Percentiles rank a stretch among this genome's conserved stretches.
Conservation (phyloP, 2,329 filamentous ascomycete genomes). For the Botryotinia globosa region DNA sequence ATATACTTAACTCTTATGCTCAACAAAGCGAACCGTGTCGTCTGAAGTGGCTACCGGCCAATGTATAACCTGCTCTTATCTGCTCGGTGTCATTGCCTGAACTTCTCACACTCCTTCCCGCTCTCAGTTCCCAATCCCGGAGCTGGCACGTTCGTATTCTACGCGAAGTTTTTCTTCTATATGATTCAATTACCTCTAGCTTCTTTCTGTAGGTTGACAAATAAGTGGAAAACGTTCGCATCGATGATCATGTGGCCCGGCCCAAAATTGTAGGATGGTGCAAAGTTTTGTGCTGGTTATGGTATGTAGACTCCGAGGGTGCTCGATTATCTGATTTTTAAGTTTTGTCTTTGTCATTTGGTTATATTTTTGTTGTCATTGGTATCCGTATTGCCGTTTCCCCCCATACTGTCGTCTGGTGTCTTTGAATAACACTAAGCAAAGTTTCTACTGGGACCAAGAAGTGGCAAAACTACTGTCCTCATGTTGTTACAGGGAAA, state of each 20-base stretch:
- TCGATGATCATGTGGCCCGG: fast-evolving
- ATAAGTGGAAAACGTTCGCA: background rate
- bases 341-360: too few relatives aligned
- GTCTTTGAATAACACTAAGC: background rate
- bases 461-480: background rate
- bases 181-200: background rate
- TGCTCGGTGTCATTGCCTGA: background rate
- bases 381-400: background rate
- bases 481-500: background rate
- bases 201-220: background rate
- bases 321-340: too few relatives aligned
- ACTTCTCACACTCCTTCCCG: background rate
- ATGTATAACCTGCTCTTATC: background rate
- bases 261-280: background rate
- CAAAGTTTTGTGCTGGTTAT: background rate
- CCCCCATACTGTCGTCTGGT: background rate
- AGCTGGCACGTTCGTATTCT: background rate
- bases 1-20: background rate
- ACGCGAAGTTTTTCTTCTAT: background rate
- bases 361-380: background rate
- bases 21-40: background rate
- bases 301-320: background rate
- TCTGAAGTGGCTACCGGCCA: background rate
- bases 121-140: fast-evolving
- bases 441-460: background rate